Conservation (phyloP, 441 rosid genomes). For the Brassica hybrid region DNA sequence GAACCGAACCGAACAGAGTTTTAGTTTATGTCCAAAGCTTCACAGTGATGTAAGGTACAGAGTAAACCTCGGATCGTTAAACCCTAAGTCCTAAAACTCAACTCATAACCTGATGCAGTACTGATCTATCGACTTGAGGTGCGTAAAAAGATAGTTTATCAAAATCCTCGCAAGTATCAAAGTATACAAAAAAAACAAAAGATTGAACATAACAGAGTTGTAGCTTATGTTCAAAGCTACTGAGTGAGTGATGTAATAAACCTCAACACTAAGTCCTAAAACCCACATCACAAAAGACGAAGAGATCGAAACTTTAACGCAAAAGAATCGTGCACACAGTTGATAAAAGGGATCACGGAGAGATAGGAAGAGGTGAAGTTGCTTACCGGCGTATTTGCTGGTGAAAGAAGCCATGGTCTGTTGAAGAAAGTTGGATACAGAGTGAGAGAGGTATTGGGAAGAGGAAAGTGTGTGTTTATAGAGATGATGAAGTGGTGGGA, state of each 20-base stretch:
- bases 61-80: neutral
- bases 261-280: too few species aligned
- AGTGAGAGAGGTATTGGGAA: neutral
- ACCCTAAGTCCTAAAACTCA: neutral
- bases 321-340: neutral
- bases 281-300: neutral
- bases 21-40: neutral
- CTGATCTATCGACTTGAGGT: neutral
- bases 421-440: neutral
- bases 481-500: neutral
- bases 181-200: too few species aligned
- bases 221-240: too few species aligned
- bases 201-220: too few species aligned
- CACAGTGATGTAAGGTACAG: neutral
- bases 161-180: neutral
- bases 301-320: too few species aligned
- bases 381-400: constrained; percentile 47
- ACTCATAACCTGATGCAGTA: neutral
- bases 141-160: neutral
- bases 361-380: neutral
- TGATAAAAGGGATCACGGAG: too few species aligned
- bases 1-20: neutral
- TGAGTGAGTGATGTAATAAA: too few species aligned
- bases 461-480: too few species aligned
- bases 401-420: constrained; percentile 21